Evolutionary conservation across 768 basidiomycete species (phyloP).

Genomic region (Steccherinum ochraceum): DNA sequence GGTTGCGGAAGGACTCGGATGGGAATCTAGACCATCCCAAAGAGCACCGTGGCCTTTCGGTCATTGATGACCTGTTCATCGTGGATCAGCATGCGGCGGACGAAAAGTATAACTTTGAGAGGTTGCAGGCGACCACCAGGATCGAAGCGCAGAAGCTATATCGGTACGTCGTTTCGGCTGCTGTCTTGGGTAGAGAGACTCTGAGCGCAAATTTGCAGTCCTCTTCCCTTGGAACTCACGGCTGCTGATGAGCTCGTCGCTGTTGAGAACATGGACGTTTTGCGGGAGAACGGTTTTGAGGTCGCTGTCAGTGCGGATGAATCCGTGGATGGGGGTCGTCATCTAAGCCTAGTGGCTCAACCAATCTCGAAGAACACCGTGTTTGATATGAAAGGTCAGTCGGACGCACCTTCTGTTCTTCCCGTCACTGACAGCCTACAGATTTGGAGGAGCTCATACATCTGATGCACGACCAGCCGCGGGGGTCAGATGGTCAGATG

Average conservation of each 20-base stretch:
- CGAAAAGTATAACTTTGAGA: slow-evolving; percentile 99
- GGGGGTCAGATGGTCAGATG: slow-evolving; percentile 85
- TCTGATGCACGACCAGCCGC: slow-evolving; percentile 70
- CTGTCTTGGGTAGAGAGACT: background rate
- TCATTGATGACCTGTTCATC: slow-evolving; percentile 88
- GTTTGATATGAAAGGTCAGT: slow-evolving; percentile 80
- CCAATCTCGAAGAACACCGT: slow-evolving; percentile 89
- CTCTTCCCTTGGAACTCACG: slow-evolving; percentile 72
- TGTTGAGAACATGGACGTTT: slow-evolving; percentile 77
- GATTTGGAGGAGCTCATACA: slow-evolving; percentile 93
- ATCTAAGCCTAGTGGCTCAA: slow-evolving; percentile 69
- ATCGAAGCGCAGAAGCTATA: slow-evolving; percentile 85
- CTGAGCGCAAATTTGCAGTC: slow-evolving; percentile 37
- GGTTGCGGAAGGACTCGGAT: slow-evolving; percentile 38
- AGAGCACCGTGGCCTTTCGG: background rate
- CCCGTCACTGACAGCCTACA: slow-evolving; percentile 22
- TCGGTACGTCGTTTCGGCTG: slow-evolving; percentile 41
- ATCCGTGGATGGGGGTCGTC: slow-evolving; percentile 24
- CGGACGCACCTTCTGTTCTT: background rate
- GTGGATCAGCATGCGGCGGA: slow-evolving; percentile 97
- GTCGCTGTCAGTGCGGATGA: slow-evolving; percentile 43
- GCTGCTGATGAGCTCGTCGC: slow-evolving; percentile 88
- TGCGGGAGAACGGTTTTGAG: slow-evolving; percentile 88
- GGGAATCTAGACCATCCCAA: background rate
- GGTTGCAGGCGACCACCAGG: slow-evolving; percentile 80